A percentile compares a stretch with the other conserved stretches of the same genome.
phyloP scores from a whole-genome alignment of 2,329 filamentous ascomycete genomes.

The Neonectria punicea region DNA sequence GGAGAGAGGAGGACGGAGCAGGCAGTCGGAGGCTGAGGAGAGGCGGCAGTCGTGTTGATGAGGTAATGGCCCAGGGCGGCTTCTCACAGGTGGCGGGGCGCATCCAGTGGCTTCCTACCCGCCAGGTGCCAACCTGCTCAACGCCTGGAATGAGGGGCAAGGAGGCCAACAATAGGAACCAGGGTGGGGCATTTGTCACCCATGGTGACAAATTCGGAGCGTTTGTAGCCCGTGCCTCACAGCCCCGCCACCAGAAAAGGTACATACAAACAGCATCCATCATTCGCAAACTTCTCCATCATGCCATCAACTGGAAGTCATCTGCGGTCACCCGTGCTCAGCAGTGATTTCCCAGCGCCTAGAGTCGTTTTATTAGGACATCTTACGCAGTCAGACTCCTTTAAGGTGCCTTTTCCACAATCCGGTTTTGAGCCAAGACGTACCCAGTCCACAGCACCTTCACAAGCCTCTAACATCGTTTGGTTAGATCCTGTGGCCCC shows the following conservation, averaged over 20 bases:
- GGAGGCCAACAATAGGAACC: background rate
- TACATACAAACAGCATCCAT: background rate
- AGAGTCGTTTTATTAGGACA: background rate
- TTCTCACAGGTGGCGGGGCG: conserved; percentile 32
- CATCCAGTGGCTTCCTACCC: conserved; percentile 24
- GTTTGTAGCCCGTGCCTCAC: background rate
- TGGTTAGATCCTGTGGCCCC: background rate
- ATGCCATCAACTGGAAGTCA: background rate
- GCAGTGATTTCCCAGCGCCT: background rate
- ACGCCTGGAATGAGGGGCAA: conserved; percentile 13
- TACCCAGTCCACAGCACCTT: background rate
- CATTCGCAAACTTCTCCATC: background rate
- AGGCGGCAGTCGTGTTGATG: conserved; percentile 39
- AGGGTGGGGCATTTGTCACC: conserved; percentile 10
- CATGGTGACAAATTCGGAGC: background rate
- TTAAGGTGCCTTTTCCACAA: no score
- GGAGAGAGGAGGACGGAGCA: conserved; percentile 23
- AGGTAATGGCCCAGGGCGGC: conserved; percentile 41
- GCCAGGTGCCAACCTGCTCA: conserved; percentile 15
- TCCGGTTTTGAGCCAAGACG: no score
- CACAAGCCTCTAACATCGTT: background rate
- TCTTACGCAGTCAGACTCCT: background rate
- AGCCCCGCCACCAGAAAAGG: background rate
- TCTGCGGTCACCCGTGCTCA: background rate
- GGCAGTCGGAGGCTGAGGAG: conserved; percentile 28